Base-by-base conservation (phyloP, 2,329 filamentous ascomycete species). In the Stachybotrys echinatus region DNA sequence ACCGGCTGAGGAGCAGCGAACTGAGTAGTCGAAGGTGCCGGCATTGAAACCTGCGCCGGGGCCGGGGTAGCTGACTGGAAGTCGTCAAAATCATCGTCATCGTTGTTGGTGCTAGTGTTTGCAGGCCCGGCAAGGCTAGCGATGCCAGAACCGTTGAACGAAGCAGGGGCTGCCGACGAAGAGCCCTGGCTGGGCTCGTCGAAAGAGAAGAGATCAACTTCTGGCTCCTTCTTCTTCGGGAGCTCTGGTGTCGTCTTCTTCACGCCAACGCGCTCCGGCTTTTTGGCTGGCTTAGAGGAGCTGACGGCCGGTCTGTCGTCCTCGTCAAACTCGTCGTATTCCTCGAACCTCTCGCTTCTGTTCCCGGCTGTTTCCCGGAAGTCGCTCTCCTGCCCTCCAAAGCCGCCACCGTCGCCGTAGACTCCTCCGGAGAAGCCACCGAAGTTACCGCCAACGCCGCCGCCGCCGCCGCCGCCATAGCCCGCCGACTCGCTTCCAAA, bases 271-370 rank as follows among this genome's bases (percentile, higher is more conserved):
- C 56, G 62, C 48, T 70, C 68, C 6, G 67, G 58, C 52, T 59
- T 59, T 53, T 64, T 65, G 10, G 65, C 52, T 39, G 53, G 70
- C 59, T 52, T 70, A 59, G 76, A 81, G 31, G 81, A 70, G 51
- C 80, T 73, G 38, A 8, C 19, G 2, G 67, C 61, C 21, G 73
- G 73, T 48, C 70, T 63, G 31, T 76, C 71, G 39, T 79, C 89
- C 61, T 96, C 94, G 50, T 97, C 92, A 61, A 87, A 92, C 69
- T 99, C 94, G 64, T 99, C 92, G 62, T 99, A 99, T 69, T 96
- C 94, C 59, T 97, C 92, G 59, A 96, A 99, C 56, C 86, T 82
- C 56, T 95, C 91, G 49, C 78, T 75, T 51, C 85, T 74, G 59
- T 75, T 55, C 12, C 58, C 76, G 51, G 81, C 73, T 58, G 54